Percentiles rank a stretch among this genome's conserved stretches.
These are phyloP conservation scores for Lichina pygmaea DNA, from an alignment of 495 filamentous ascomycete genomes.

Conservation along the genomic window DNA sequence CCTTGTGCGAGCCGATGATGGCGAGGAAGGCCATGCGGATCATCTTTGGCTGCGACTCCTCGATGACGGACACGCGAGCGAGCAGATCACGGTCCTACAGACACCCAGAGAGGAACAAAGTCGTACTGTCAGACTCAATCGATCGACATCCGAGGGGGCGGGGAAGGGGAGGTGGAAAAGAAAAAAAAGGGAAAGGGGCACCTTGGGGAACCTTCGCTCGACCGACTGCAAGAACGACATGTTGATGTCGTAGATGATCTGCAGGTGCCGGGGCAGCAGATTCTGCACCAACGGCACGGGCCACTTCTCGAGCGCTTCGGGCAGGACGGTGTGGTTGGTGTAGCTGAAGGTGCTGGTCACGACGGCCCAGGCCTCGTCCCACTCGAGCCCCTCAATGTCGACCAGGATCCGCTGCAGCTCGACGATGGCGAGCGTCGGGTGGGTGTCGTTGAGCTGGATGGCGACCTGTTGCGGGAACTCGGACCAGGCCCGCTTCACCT, in stretches of 20 bases:
- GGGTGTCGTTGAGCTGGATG: slow-evolving; percentile 95
- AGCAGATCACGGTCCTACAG: slow-evolving; percentile 53
- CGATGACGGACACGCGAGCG: slow-evolving; percentile 71
- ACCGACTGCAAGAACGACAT: slow-evolving; percentile 73
- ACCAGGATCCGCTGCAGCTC: slow-evolving; percentile 82
- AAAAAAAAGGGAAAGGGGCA: not conserved
- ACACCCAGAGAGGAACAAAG: not conserved
- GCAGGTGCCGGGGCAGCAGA: slow-evolving; percentile 76
- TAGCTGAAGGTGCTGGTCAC: slow-evolving; percentile 57
- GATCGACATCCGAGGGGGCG: not conserved
- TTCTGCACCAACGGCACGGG: slow-evolving; percentile 80
- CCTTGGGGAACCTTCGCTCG: slow-evolving; percentile 63
- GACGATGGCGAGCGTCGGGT: slow-evolving; percentile 86
- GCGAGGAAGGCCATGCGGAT: slow-evolving; percentile 89
- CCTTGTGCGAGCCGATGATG: slow-evolving; percentile 93
- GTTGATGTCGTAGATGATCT: slow-evolving; percentile 98
- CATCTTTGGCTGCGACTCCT: slow-evolving; percentile 94
- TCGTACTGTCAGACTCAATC: no score
- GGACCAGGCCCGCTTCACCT: slow-evolving; percentile 69
- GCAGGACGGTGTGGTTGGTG: slow-evolving; percentile 94
- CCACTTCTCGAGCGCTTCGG: slow-evolving; percentile 96
- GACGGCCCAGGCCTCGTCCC: slow-evolving; percentile 77
- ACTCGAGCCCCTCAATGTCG: slow-evolving; percentile 70
- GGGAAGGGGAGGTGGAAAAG: no score
- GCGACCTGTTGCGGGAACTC: slow-evolving; percentile 88